Base-by-base conservation (phyloP, 2,329 filamentous ascomycete species). In the Mollisiaceae sp. region DNA sequence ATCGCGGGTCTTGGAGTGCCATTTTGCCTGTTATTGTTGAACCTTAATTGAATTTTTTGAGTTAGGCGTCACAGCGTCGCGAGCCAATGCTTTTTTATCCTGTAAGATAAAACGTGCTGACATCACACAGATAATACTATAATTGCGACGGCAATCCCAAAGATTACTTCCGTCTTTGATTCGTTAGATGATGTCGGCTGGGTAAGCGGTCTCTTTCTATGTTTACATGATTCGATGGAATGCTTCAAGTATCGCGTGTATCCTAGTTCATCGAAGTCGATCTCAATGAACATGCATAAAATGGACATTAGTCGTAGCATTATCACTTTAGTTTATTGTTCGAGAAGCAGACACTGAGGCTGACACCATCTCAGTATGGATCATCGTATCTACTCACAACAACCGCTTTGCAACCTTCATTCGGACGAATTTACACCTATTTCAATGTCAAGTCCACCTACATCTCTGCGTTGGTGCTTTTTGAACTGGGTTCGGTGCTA, bases 81-180 rank as follows among this genome's bases (percentile, higher is more conserved):
- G 18, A 12, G 45, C 2, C 45, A 22, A 50, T 50, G 45, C 45
- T 50, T n/a, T n/a, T 9, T 9, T n/a, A 6, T 45, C n/a, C 15
- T 22, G 45, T 50, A 20, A n/a, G 45, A 22, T 8, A 41, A 41
- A 36, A 15, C 20, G 11, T 64, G 22, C 54, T 65, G 54, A 65
- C 60, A 45, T 14, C 15, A 50, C 8, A 35, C n/a, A 72, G 74
- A 84, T 52, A 80, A 75, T 41, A 75, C 74, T 15, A 77, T 76
- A 54, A 72, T 75, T 59, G 77, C 77, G 15, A 79, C 78, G 5
- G 79, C 79, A 4, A 80, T 81, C 54, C 79, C 79, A 8, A 77
- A 77, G 57, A 81, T 81, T 55, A 81, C 79, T 4, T 66, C 72
- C 0, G 76, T 77, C 15, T 80, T 75, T 62, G 74, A 80, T 56